Percentiles rank a stretch among this genome's conserved stretches.
phyloP scores from a whole-genome alignment of 371 early-diverging fungal genomes.

The Mucor circinelloides region DNA sequence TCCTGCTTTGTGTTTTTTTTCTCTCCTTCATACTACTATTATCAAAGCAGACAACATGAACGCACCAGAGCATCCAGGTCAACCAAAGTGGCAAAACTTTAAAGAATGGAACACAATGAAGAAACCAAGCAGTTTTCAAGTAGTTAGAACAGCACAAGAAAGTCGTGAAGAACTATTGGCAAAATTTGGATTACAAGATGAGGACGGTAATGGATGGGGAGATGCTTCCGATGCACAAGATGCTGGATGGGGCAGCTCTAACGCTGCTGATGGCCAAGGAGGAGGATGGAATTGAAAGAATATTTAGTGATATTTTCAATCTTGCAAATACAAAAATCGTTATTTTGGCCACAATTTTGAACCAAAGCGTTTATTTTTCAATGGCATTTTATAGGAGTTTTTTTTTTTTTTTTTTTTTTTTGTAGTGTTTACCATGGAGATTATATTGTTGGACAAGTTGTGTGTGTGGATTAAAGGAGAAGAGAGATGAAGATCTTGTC shows the following conservation, averaged over 20 bases:
- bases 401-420: background rate
- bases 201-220: constrained; percentile 21
- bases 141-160: constrained; percentile 8
- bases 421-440: background rate
- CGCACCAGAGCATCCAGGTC: constrained; percentile 27
- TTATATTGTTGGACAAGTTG: background rate
- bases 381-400: background rate
- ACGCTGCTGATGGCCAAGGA: background rate
- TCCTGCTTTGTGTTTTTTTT: background rate
- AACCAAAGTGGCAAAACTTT: constrained; percentile 23
- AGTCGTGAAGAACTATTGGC: constrained; percentile 15
- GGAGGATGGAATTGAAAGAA: constrained; percentile 8
- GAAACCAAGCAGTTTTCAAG: constrained; percentile 3
- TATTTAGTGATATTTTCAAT: background rate
- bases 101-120: constrained; percentile 23
- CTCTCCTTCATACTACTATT: background rate
- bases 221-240: constrained; percentile 20
- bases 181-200: constrained; percentile 15
- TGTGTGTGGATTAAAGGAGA: background rate
- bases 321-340: background rate
- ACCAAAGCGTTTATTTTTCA: background rate
- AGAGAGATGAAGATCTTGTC: background rate
- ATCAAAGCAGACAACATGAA: background rate
- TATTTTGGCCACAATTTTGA: background rate
- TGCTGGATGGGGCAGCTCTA: constrained; percentile 22